Percentiles rank a stretch among this genome's conserved stretches.
phyloP scores from a whole-genome alignment of 139 green algal genomes.

The Dunaliella sp. region DNA sequence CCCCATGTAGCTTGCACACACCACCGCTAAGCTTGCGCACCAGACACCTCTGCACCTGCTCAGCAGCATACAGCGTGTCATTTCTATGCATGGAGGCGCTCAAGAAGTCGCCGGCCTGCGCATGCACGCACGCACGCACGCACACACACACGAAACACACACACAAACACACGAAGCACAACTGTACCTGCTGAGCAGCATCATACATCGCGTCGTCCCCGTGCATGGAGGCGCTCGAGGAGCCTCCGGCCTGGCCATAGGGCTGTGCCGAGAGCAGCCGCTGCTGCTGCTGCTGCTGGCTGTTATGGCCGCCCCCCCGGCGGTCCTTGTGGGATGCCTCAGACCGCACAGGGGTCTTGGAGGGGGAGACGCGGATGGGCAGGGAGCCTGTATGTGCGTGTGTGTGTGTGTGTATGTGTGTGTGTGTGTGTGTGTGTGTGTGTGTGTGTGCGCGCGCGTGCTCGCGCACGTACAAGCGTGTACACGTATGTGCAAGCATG shows the following conservation, averaged over 20 bases:
- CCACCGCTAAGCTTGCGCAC: no score
- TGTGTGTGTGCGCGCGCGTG: no score
- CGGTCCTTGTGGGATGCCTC: constrained; percentile 7
- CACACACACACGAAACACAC: neutral
- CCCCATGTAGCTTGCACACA: no score
- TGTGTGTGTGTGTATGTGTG: no score
- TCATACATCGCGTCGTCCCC: neutral
- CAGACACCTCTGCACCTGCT: no score
- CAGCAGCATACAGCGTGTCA: no score
- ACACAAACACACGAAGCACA: neutral
- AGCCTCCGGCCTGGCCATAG: neutral
- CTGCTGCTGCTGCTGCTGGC: neutral
- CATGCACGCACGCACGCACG: no score
- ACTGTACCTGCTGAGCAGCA: neutral
- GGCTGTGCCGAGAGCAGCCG: neutral
- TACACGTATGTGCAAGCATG: no score
- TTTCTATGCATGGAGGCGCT: no score
- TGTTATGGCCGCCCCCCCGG: neutral
- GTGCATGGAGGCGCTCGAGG: neutral
- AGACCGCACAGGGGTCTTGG: constrained; percentile 79
- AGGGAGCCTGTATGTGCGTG: constrained; percentile 50
- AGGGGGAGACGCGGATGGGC: constrained; percentile 79
- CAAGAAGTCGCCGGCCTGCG: no score
- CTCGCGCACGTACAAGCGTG: no score
- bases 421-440: no score